phyloP scores from a whole-genome alignment of 139 green algal genomes.

The Diplosphaera chodatii region DNA sequence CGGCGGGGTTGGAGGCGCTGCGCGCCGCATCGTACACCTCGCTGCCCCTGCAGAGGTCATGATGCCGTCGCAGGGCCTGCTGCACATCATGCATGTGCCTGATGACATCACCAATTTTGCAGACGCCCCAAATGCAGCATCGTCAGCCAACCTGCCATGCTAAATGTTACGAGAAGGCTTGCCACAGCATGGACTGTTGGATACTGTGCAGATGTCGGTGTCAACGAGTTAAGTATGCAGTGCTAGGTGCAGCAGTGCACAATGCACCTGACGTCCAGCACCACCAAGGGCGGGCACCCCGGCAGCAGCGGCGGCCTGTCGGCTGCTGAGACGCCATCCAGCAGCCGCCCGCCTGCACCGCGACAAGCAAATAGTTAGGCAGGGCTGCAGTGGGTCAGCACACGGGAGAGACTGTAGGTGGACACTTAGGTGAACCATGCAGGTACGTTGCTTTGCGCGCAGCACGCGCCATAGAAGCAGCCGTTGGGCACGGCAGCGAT shows the following conservation, averaged over 20 bases:
- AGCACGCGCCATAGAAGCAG: constrained; percentile 50
- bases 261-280: constrained; percentile 38
- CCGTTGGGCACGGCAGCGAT: constrained; percentile 64
- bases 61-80: too few relatives aligned
- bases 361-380: neutral
- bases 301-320: constrained; percentile 50
- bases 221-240: neutral
- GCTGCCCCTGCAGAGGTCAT: constrained; percentile 1
- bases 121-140: neutral
- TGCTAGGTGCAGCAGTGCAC: too few relatives aligned
- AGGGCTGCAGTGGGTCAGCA: too few relatives aligned
- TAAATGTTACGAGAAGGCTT: too few relatives aligned
- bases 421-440: too few relatives aligned
- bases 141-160: too few relatives aligned
- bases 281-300: constrained; percentile 40
- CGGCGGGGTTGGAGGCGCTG: constrained; percentile 47
- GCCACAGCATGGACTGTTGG: too few relatives aligned
- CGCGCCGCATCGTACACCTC: constrained; percentile 17
- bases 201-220: too few relatives aligned
- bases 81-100: too few relatives aligned
- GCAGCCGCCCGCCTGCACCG: constrained; percentile 32
- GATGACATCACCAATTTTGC: neutral
- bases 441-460: too few relatives aligned
- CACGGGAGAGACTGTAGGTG: too few relatives aligned
- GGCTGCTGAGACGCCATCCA: constrained; percentile 44